These are phyloP conservation scores for Nitzschia inconspicua DNA, from an alignment of 108 stramenopile species.

Conservation along the genomic window DNA sequence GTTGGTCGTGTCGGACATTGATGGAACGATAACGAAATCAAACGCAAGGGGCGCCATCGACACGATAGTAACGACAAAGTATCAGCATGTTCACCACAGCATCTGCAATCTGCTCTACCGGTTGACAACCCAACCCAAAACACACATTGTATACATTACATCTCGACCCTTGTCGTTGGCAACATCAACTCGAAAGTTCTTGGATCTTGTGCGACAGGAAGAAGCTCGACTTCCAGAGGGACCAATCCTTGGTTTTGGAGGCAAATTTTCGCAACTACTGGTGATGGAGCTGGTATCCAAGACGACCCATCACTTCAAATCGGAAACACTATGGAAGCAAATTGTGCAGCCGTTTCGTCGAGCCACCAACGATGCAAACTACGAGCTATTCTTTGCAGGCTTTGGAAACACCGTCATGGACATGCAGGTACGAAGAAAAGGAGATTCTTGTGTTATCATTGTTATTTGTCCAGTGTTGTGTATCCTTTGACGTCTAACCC, in stretches of 20 bases:
- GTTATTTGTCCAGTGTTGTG: not conserved
- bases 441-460: not conserved
- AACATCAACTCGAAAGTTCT: conserved; percentile 58
- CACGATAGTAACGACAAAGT: conserved; percentile 59
- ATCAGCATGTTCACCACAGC: conserved; percentile 52
- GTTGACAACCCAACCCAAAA: conserved; percentile 10
- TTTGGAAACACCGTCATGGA: conserved; percentile 82
- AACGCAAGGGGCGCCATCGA: conserved; percentile 72
- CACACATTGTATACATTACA: conserved; percentile 65
- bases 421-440: conserved; percentile 12
- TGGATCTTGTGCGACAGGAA: conserved; percentile 30
- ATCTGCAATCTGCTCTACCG: conserved; percentile 63
- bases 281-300: conserved; percentile 66
- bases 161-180: conserved; percentile 67
- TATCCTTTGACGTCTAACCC: not conserved
- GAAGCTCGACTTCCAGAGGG: conserved; percentile 55
- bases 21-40: conserved; percentile 81
- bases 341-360: conserved; percentile 62
- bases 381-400: conserved; percentile 57
- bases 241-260: conserved; percentile 69
- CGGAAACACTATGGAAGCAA: conserved; percentile 56
- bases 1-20: conserved; percentile 69
- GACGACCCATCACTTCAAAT: conserved; percentile 65
- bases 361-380: conserved; percentile 12
- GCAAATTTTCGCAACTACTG: conserved; percentile 53